Base-by-base conservation (phyloP, 257 asterid genomes). In the Forsythia suspensa region DNA sequence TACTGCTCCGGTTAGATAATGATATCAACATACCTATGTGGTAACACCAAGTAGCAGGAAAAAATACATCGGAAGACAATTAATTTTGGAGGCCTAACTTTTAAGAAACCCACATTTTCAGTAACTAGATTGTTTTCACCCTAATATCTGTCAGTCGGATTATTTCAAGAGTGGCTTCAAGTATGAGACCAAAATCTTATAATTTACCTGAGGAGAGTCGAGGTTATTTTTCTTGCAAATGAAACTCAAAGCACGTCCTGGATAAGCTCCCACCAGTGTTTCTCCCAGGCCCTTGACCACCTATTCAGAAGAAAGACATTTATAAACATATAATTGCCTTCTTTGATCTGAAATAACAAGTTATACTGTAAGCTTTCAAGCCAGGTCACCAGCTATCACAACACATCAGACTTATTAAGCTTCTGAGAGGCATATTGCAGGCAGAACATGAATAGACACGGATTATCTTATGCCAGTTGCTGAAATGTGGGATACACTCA, bases 261-360 rank as follows among this genome's bases (percentile, higher is more conserved):
- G 99, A 83, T 96, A 96, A 77, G 98, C 99, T 85, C 99, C 99
- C 72, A 96, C 99, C 75, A 96, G 91, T 16, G 99, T 94, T 88
- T 96, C 99, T 71, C 99, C 99, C 59, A 96, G 97, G 82, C 99
- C 99, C 88, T 91, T 96, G 74, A 96, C 99, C 81, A 94, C 97
- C 99, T 96, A 78, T 76, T 73, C 86, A 85, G 55, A 79, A 85
- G 51, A 86, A 79, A 84, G 61, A 86, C 69, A 66, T 7, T 43
- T 72, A 68, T n/a, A 74, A 76, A 20, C 75, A 74, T 38, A 51
- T 16, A 46, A 29, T 51, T n/a, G 75, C 34, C 65, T 70, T 77
- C 55, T 57, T 73, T 11, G 37, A 36, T 65, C 37, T 37, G 48
- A 73, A 66, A 46, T 41, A 38, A 72, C 13, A 81, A 65, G 41